phyloP scores from a whole-genome alignment of 352 stramenopile genomes.

The Globisporangium okanoganense region DNA sequence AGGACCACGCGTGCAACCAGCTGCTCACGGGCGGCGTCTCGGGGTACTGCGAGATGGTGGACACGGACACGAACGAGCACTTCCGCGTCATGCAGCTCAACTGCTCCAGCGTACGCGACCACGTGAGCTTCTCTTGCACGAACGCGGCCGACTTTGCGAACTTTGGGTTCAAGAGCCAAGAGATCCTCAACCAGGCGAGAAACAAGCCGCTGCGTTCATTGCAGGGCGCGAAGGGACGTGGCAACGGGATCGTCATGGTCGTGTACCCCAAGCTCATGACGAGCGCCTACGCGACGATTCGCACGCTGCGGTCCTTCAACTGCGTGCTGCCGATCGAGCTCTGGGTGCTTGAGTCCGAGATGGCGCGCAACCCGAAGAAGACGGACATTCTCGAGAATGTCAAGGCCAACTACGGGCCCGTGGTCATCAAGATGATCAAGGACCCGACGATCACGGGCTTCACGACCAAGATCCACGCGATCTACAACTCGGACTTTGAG shows the following conservation, averaged over 20 bases:
- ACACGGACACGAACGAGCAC: slow-evolving; percentile 45
- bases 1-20: slow-evolving; percentile 49
- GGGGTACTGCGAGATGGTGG: slow-evolving; percentile 66
- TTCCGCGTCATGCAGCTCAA: slow-evolving; percentile 74
- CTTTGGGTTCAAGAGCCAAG: slow-evolving; percentile 36
- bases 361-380: slow-evolving; percentile 28
- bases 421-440: slow-evolving; percentile 47
- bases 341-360: slow-evolving; percentile 52
- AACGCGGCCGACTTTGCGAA: slow-evolving; percentile 61
- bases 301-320: slow-evolving; percentile 34
- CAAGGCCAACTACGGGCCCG: slow-evolving; percentile 26
- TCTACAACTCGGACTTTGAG: slow-evolving; percentile 60
- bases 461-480: slow-evolving; percentile 65
- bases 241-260: slow-evolving; percentile 63
- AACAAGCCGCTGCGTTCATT: slow-evolving; percentile 17
- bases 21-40: slow-evolving; percentile 34
- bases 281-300: slow-evolving; percentile 62
- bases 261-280: slow-evolving; percentile 70
- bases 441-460: slow-evolving; percentile 45
- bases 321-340: slow-evolving; percentile 71
- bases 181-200: slow-evolving; percentile 25
- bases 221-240: slow-evolving; percentile 23
- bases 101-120: slow-evolving; percentile 44
- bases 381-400: slow-evolving; percentile 25
- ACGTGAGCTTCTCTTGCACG: slow-evolving; percentile 52